Base-by-base conservation (phyloP, 352 stramenopile species). In the Globisporangium viniferum region DNA sequence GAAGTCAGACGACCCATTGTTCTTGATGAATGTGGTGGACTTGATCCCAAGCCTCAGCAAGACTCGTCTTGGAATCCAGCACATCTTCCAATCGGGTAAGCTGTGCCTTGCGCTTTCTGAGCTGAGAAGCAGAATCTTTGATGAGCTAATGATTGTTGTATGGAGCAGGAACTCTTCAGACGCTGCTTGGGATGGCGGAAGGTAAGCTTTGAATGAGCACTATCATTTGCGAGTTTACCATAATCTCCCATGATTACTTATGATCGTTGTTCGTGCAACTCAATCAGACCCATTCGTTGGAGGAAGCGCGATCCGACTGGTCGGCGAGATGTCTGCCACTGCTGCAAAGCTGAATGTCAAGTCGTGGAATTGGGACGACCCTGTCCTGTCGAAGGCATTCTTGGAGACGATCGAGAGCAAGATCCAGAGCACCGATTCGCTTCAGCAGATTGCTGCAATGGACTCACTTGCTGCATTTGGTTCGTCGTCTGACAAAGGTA, bases 1-100 rank as follows among this genome's bases (percentile, higher is more conserved):
- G 39, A 80, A 90, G 69, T 93, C 86, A 9, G 77, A 82, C n/a
- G 88, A 95, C 58, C 70, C 83, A 5, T 69, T 95, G 22, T 93
- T 94, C 64, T 68, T 93, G 68, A 90, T 95, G 85, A 95, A 93
- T 57, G 74, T 95, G 22, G 73, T 94, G 14, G 88, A 95, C 64
- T 73, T 95, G 58, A 69, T 95, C 20, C 86, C 86, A 1, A 86
- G 82, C 15, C 62, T 95, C 18, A 90, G 84, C 62, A 74, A 84
- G 39, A 93, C 84, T 5, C 78, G 82, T 15, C 67, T 82, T 31
- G 88, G 88, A 15, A 73, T 94, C 46, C 67, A 81, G 62, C 72
- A 93, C 71, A 82, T 95, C 59, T 92, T 93, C n/a, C 66, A 91
- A 53, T 93, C 86, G 14, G 88, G 88, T 95, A 68, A 18, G 77